Conservation (phyloP, 192 early-diverging fungal species). For the Coemansia sp. region DNA sequence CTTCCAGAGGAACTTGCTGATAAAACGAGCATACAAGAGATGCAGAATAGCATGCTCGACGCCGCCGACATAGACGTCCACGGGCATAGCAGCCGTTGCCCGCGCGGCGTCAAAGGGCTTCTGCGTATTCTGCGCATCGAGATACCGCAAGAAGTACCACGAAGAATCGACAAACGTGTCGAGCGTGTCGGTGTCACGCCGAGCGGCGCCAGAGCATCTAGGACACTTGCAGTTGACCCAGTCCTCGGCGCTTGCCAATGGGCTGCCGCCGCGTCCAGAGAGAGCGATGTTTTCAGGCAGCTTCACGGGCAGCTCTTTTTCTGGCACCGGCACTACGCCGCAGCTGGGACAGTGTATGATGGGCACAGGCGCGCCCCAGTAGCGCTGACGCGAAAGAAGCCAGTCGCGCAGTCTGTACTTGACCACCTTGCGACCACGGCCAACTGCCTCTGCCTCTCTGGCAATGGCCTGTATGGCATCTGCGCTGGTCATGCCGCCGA, state of each 20-base stretch:
- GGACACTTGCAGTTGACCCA: constrained; percentile 80
- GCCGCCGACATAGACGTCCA: constrained; percentile 93
- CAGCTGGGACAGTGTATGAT: constrained; percentile 84
- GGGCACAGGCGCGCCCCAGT: constrained; percentile 97
- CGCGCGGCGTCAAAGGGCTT: constrained; percentile 54
- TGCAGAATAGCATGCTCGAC: constrained; percentile 94
- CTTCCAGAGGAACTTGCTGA: constrained; percentile 78
- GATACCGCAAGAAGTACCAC: constrained; percentile 91
- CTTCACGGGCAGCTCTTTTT: constrained; percentile 70
- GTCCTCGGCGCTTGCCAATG: constrained; percentile 58
- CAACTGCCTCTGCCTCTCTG: constrained; percentile 42
- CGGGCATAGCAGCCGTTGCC: constrained; percentile 65
- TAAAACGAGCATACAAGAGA: constrained; percentile 88
- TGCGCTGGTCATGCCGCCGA: constrained; percentile 59
- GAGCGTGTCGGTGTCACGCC: constrained; percentile 89
- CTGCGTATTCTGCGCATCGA: constrained; percentile 69
- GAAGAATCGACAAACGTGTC: constrained; percentile 98
- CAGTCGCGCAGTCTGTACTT: constrained; percentile 89
- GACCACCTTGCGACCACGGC: constrained; percentile 53
- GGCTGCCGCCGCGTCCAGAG: constrained; percentile 66
- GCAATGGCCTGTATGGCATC: constrained; percentile 59
- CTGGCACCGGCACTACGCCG: constrained; percentile 80
- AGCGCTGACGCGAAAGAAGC: constrained; percentile 91
- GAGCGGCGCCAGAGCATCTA: constrained; percentile 66
- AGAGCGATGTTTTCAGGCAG: constrained; percentile 63